Conservation (phyloP, 2,329 filamentous ascomycete genomes). For the Scedosporium aurantiacum region DNA sequence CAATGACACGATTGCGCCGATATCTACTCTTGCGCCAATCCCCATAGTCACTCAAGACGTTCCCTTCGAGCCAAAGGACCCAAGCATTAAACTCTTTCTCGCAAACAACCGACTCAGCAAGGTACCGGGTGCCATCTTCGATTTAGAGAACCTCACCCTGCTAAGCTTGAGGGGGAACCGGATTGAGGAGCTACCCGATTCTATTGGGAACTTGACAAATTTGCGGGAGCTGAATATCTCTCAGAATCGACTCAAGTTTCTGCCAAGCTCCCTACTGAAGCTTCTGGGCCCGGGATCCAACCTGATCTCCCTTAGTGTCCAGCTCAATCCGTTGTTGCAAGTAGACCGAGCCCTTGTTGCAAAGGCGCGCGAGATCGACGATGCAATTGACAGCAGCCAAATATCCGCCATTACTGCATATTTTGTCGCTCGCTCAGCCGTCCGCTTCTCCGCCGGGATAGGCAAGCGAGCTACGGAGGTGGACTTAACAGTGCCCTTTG, state of each 20-base stretch:
- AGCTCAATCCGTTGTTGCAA: constrained; percentile 52
- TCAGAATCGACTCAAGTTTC: constrained; percentile 47
- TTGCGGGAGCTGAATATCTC: constrained; percentile 55
- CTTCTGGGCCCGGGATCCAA: constrained; percentile 35
- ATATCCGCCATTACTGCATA: constrained; percentile 8
- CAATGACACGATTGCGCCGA: constrained; percentile 43
- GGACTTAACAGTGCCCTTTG: neutral
- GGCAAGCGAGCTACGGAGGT: constrained; percentile 7
- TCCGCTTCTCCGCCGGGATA: constrained; percentile 7
- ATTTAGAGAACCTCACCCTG: constrained; percentile 49
- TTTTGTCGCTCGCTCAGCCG: constrained; percentile 8
- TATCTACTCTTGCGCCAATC: constrained; percentile 43
- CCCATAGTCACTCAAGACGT: constrained; percentile 44
- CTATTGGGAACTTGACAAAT: constrained; percentile 45
- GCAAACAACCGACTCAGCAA: constrained; percentile 44
- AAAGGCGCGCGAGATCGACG: constrained; percentile 2
- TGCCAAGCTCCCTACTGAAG: constrained; percentile 53
- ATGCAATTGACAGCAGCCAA: constrained; percentile 4
- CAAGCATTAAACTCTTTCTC: constrained; percentile 50
- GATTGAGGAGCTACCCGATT: constrained; percentile 48
- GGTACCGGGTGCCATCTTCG: constrained; percentile 50
- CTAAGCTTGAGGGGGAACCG: constrained; percentile 56
- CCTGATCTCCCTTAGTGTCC: constrained; percentile 41
- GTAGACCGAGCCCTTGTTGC: constrained; percentile 17
- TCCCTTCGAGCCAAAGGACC: constrained; percentile 47